phyloP scores from a whole-genome alignment of 1,284 basidiomycete species.

The Microbotryum violaceum region DNA sequence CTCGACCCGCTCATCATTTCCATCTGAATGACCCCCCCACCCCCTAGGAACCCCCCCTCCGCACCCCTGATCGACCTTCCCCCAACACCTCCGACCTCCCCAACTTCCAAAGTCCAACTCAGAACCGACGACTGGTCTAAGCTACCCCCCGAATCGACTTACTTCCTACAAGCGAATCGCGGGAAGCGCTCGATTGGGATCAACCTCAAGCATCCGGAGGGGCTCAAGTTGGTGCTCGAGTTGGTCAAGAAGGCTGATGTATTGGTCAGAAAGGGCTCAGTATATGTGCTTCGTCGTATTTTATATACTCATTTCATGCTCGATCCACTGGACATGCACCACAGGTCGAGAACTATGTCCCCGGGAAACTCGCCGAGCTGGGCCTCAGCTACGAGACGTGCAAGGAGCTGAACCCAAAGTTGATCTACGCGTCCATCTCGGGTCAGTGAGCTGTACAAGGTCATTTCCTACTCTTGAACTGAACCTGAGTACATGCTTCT shows the following conservation, averaged over 20 bases:
- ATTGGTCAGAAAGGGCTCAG: constrained; percentile 48
- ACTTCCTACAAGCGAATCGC: constrained; percentile 81
- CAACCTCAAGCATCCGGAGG: constrained; percentile 73
- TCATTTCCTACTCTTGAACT: not conserved
- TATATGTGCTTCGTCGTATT: fast-evolving
- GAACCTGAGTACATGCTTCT: not conserved
- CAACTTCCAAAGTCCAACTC: constrained; percentile 42
- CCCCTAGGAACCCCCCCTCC: constrained; percentile 57
- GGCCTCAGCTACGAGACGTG: constrained; percentile 82
- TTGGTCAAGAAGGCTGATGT: constrained; percentile 72
- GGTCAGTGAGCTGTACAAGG: constrained; percentile 45
- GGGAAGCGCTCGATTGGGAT: constrained; percentile 53
- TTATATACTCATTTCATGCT: not conserved
- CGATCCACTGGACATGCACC: not conserved
- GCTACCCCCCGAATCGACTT: constrained; percentile 82
- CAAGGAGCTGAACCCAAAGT: constrained; percentile 63
- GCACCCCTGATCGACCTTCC: constrained; percentile 28
- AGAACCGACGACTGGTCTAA: constrained; percentile 48
- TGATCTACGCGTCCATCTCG: constrained; percentile 87
- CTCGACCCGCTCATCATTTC: not conserved
- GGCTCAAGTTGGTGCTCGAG: constrained; percentile 66
- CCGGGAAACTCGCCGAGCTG: constrained; percentile 69
- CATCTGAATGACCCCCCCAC: not conserved
- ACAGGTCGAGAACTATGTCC: constrained; percentile 57
- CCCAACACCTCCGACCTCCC: constrained; percentile 61